Conservation (phyloP, 2,329 filamentous ascomycete genomes). For the Cladosporium colombiae region DNA sequence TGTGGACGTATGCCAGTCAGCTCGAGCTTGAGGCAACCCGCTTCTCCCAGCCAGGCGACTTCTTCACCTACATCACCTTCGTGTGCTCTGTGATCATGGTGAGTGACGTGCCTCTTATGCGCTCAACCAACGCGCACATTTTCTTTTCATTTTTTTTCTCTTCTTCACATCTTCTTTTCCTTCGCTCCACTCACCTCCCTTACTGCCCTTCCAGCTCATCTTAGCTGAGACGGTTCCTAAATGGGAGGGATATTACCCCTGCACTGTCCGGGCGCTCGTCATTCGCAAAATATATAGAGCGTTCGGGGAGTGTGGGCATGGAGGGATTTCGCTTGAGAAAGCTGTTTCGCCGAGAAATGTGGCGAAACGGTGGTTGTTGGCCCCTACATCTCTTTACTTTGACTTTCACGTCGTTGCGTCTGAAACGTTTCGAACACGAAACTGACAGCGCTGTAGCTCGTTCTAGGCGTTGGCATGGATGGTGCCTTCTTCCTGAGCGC, state of each 20-base stretch:
- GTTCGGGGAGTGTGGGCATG: conserved; percentile 52
- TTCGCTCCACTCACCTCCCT: conserved; percentile 53
- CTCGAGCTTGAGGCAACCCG: conserved; percentile 72
- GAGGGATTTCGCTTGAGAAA: conserved; percentile 55
- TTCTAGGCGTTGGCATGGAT: conserved; percentile 51
- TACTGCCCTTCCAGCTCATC: conserved; percentile 55
- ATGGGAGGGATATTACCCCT: conserved; percentile 57
- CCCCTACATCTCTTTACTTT: conserved; percentile 60
- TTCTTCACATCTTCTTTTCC: conserved; percentile 24
- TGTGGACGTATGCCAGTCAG: conserved; percentile 75
- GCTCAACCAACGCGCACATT: neutral
- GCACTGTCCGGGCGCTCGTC: conserved; percentile 49
- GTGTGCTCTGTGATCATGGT: conserved; percentile 72
- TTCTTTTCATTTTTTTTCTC: conserved; percentile 26
- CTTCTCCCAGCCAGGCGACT: conserved; percentile 74
- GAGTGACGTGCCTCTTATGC: conserved; percentile 51
- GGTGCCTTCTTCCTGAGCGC: conserved; percentile 55
- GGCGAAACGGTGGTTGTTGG: conserved; percentile 57
- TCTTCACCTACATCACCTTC: conserved; percentile 78
- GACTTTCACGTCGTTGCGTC: conserved; percentile 6
- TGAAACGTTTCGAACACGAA: conserved; percentile 10
- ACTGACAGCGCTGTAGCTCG: conserved; percentile 34
- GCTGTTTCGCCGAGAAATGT: conserved; percentile 57
- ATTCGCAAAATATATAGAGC: conserved; percentile 52
- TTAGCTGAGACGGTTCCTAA: conserved; percentile 58